Base-by-base conservation (phyloP, 2,329 filamentous ascomycete genomes). In the Phaeoacremonium minimum region DNA sequence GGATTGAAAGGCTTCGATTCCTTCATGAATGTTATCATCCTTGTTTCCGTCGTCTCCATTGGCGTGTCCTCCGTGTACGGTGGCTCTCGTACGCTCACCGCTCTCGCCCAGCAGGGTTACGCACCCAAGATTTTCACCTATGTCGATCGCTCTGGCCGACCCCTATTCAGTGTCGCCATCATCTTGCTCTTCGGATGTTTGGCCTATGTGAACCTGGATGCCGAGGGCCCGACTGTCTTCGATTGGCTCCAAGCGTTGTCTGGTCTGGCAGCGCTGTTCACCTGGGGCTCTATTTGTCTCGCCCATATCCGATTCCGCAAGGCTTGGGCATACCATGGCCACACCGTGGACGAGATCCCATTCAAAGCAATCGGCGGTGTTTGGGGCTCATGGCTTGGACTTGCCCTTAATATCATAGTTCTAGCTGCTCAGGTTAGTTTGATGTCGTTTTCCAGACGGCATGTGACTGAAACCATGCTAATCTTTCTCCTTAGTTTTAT, bases 251-350 rank as follows among this genome's bases (percentile, higher is more conserved):
- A 77, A 17, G 75, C 80, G 7, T 62, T 86, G 13, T 83, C 79
- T 0, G 81, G 77, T 35, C 64, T 86, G 5, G 73, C 75, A 9
- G 74, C 77, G 11, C 67, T 86, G 30, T 84, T 83, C 55, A 80
- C 80, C 9, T 87, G 81, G 81, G 80, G 73, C 14, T 82, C 76
- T 28, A 83, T 85, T 48, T 84, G 80, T 49, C 60, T 82, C 4
- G 70, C 78, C 3, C 83, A 86, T 49, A 83, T 86, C 51, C 78
- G 82, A 15, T 84, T 85, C 69, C 77, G 82, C 22, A 50, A 58
- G 3, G 82, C 80, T 0, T 86, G 81, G 82, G 65, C 61, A 17
- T 57, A 67, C 18, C 69, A 80, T 28, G 76, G 79, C n/a, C 77
- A 79, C 54, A 73, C 69, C 3, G 55, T 83, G 2, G 74, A 81